Conservation (phyloP, 768 basidiomycete species). For the Antrodiella citrinella region DNA sequence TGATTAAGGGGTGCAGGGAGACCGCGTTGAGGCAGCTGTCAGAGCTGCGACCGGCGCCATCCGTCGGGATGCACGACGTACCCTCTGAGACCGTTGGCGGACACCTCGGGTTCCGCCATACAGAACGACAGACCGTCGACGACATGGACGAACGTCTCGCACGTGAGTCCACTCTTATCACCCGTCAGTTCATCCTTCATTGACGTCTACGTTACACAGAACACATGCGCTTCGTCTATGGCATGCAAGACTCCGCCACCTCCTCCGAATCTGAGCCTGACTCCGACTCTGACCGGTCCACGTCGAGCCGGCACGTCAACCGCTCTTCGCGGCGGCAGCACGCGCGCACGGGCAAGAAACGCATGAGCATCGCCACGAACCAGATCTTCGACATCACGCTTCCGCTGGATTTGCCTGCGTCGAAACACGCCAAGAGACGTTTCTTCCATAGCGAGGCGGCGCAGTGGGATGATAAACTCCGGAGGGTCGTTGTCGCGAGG, state of each 20-base stretch:
- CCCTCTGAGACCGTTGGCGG: slow-evolving; percentile 60
- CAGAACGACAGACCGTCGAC: slow-evolving; percentile 37
- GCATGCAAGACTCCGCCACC: slow-evolving; percentile 18
- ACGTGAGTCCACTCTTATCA: slow-evolving; percentile 37
- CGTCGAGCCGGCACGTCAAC: slow-evolving; percentile 21
- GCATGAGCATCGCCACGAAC: slow-evolving; percentile 64
- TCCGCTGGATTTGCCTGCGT: slow-evolving; percentile 1
- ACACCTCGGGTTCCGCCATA: slow-evolving; percentile 54
- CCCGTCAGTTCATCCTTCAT: not conserved
- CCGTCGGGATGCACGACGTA: slow-evolving; percentile 79
- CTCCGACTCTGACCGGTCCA: slow-evolving; percentile 34
- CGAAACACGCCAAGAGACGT: slow-evolving; percentile 29
- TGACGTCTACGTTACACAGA: slow-evolving; percentile 30
- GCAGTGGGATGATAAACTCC: slow-evolving; percentile 26
- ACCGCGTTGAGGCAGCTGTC: slow-evolving; percentile 47
- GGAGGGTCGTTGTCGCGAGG: slow-evolving; percentile 9
- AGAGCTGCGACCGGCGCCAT: slow-evolving; percentile 67
- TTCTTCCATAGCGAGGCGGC: slow-evolving; percentile 47
- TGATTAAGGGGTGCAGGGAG: slow-evolving; percentile 29
- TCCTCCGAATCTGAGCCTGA: slow-evolving; percentile 23
- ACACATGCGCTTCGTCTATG: slow-evolving; percentile 54
- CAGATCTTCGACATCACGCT: slow-evolving; percentile 44
- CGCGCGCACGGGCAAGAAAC: slow-evolving; percentile 29
- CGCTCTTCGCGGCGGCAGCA: slow-evolving; percentile 22
- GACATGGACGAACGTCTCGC: slow-evolving; percentile 64